These are phyloP conservation scores for Exophiala calicioides DNA, from an alignment of 2,329 filamentous ascomycete genomes.

Conservation along the genomic window DNA sequence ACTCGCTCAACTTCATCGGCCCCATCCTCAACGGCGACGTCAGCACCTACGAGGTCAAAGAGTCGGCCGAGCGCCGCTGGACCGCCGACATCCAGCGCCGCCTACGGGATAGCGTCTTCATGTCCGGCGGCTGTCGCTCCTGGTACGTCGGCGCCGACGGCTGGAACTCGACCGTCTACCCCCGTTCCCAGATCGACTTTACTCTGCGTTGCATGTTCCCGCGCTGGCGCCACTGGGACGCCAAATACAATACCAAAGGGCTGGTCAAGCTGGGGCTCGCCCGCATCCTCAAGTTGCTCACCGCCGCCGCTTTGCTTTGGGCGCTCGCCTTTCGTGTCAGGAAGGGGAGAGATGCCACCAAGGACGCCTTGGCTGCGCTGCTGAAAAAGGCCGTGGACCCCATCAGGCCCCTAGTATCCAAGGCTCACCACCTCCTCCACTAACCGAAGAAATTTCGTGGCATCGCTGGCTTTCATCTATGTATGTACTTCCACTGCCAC, in stretches of 20 bases:
- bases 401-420: no score
- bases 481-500: no score
- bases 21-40: constrained; percentile 52
- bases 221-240: constrained; percentile 56
- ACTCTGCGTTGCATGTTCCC: constrained; percentile 54
- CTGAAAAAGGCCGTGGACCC: no score
- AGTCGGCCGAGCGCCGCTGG: constrained; percentile 50
- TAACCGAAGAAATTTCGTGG: no score
- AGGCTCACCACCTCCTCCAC: no score
- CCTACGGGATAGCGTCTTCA: constrained; percentile 51
- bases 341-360: no score
- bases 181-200: constrained; percentile 55
- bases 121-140: constrained; percentile 47
- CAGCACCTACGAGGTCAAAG: constrained; percentile 48
- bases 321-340: no score
- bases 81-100: constrained; percentile 49
- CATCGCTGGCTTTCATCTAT: no score
- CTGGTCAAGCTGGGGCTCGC: constrained; percentile 35
- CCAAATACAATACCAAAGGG: constrained; percentile 53
- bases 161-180: constrained; percentile 55
- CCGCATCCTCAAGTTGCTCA: constrained; percentile 27
- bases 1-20: constrained; percentile 58
- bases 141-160: constrained; percentile 53
- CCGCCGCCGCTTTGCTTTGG: no score
- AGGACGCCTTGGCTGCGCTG: no score